Percentiles rank a stretch among this genome's conserved stretches.
Evolutionary conservation across 2,329 filamentous ascomycete species (phyloP).

Genomic region (Arachnopeziza araneosa): DNA sequence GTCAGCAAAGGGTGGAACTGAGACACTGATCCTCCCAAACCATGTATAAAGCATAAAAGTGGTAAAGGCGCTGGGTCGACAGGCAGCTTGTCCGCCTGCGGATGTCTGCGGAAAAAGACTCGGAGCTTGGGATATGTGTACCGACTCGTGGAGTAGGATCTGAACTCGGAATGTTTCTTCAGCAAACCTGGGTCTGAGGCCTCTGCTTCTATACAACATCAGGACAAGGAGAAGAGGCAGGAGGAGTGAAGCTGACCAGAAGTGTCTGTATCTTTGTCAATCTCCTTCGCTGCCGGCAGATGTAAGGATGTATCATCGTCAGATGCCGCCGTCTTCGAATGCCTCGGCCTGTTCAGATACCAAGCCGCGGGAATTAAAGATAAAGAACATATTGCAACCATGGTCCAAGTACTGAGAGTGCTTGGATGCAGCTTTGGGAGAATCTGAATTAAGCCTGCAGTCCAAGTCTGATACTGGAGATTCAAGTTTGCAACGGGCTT

Average conservation of each 20-base stretch:
- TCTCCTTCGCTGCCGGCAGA: background rate
- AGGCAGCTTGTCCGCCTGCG: constrained; percentile 76
- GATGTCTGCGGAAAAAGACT: constrained; percentile 77
- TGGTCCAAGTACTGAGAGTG: background rate
- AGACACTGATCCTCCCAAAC: constrained; percentile 83
- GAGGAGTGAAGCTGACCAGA: background rate
- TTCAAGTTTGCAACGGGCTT: background rate
- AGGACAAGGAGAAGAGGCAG: background rate
- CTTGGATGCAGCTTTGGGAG: background rate
- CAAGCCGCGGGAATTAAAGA: background rate
- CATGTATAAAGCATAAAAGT: constrained; percentile 85
- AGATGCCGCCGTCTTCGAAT: background rate
- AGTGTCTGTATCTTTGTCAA: background rate
- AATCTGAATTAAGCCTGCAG: background rate
- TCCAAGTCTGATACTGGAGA: background rate
- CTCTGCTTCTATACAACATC: constrained; percentile 21
- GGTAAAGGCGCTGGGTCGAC: constrained; percentile 68
- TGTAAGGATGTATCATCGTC: background rate
- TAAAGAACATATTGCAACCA: background rate
- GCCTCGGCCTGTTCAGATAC: background rate
- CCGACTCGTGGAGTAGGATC: constrained; percentile 63
- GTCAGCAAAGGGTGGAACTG: constrained; percentile 81
- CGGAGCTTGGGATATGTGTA: constrained; percentile 70
- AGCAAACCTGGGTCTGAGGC: constrained; percentile 67
- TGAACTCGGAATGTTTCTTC: constrained; percentile 66